Percentiles rank a stretch among this genome's conserved stretches.
These are phyloP conservation scores for Lactarius deliciosus DNA, from an alignment of 768 basidiomycete genomes.

Conservation along the genomic window DNA sequence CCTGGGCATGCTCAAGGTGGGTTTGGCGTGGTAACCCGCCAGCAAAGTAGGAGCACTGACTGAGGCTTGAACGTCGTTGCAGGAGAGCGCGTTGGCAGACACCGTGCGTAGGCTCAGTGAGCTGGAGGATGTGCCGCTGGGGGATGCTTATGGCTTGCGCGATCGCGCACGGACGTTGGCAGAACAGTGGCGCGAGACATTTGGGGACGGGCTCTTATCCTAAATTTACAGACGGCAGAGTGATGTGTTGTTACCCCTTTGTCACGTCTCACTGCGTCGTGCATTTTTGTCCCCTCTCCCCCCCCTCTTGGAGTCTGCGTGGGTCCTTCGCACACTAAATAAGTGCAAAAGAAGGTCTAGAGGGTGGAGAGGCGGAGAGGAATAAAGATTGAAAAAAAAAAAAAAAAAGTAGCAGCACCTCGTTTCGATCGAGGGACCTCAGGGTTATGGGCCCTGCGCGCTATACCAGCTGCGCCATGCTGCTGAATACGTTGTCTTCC, in stretches of 20 bases:
- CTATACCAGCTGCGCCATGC: conserved; percentile 36
- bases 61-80: neutral
- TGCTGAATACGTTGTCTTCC: conserved; percentile 22
- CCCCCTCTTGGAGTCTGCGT: neutral
- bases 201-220: conserved; percentile 21
- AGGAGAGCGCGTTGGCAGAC: conserved; percentile 23
- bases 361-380: neutral
- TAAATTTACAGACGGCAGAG: conserved; percentile 15
- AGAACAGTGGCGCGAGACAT: conserved; percentile 10
- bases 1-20: conserved; percentile 18
- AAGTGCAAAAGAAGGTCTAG: neutral
- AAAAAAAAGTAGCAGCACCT: conserved; percentile 33
- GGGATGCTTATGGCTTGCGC: conserved; percentile 13
- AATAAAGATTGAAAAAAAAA: conserved; percentile 7
- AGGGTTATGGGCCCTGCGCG: conserved; percentile 35
- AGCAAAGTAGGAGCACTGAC: neutral
- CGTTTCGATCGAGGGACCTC: conserved; percentile 38
- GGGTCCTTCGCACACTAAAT: neutral
- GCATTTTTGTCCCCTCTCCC: neutral
- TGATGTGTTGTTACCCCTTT: conserved; percentile 2
- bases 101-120: conserved; percentile 22
- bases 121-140: conserved; percentile 14
- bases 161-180: conserved; percentile 21
- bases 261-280: neutral
- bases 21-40: neutral